These are phyloP conservation scores for Cyclotella choctawhatcheeana DNA, from an alignment of 108 stramenopile species.

Conservation along the genomic window DNA sequence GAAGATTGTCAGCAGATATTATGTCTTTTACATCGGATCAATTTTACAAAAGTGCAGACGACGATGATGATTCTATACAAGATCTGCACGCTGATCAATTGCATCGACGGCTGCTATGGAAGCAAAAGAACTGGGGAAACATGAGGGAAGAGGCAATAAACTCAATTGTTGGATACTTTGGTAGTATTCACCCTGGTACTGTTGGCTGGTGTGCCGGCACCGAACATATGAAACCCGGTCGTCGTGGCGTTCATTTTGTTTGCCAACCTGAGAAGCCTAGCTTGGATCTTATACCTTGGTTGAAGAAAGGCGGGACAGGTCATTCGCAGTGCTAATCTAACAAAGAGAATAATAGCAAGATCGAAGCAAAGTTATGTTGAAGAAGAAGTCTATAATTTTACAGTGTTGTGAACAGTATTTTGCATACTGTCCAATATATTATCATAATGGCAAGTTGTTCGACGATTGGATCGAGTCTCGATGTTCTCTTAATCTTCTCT, in stretches of 20 bases:
- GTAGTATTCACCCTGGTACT: conserved; percentile 79
- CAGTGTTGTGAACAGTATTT: not conserved
- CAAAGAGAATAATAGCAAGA: not conserved
- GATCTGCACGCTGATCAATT: conserved; percentile 32
- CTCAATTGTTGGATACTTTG: conserved; percentile 83
- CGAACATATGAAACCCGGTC: conserved; percentile 40
- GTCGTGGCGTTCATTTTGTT: conserved; percentile 41
- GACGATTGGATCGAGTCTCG: conserved; percentile 68
- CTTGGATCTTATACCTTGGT: conserved; percentile 53
- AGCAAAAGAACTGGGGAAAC: conserved; percentile 67
- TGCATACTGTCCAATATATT: not conserved
- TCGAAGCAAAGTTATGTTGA: no score
- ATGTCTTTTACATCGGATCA: not conserved
- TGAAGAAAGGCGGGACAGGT: conserved; percentile 42
- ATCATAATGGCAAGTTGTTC: conserved; percentile 38
- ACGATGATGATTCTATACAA: not conserved
- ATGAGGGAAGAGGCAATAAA: conserved; percentile 79
- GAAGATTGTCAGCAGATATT: conserved; percentile 16
- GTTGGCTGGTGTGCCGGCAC: conserved; percentile 90
- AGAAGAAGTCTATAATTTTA: conserved; percentile 1
- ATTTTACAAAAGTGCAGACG: not conserved
- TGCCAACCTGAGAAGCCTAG: conserved; percentile 49
- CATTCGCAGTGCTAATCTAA: conserved; percentile 32
- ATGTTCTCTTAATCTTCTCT: conserved; percentile 86
- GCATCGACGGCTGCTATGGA: conserved; percentile 64